Base-by-base conservation (phyloP, 140 eudicot species). In the Senecio squalidus region DNA sequence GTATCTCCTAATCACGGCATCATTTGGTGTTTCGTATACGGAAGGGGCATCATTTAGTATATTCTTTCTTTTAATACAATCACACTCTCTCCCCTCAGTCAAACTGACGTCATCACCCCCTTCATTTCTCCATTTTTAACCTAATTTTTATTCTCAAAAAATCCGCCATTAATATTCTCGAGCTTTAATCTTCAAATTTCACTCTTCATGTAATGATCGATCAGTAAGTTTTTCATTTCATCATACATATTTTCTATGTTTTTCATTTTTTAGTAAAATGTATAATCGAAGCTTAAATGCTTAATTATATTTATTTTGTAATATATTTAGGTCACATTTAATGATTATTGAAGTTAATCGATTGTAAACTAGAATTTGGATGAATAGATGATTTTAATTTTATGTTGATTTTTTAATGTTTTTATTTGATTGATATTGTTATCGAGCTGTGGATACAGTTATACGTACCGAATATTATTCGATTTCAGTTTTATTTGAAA, bases 91-190 rank as follows among this genome's bases (percentile, higher is more conserved):
- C 29, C 49, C 69, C 44, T 16, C 30, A 53, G 18, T 49, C 13
- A 10, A 2, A 25, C 66, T 71, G 76, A 71, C 75, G 79, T 60
- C 75, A 74, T 53, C 74, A 39, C 30, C 70, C 53, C 55, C 33
- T 66, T 70, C 75, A 60, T 76, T 82, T 53, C 38, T 16, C 34
- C 64, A 51, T 71, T 71, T 33, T 54, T 68, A 60, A 64, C 82
- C 79, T 67, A 70, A 59, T 39, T 21, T 49, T 28, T 55, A 21
- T 31, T 34, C 31, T 72, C 54, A 54, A 44, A 67, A 71, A 47
- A 53, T 76, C 87, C 80, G 83, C 88, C 83, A 65, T 76, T 68
- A 78, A 64, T 69, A 40, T 69, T 45, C 65, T 45, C 36, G 4
- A 48, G 51, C 34, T 51, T 43, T 71, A 66, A 54, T 23, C 54